Evolutionary conservation across 139 green algal genomes (phyloP), one percentile per base, ranked within the genome.

Genomic region (Chara braunii): DNA sequence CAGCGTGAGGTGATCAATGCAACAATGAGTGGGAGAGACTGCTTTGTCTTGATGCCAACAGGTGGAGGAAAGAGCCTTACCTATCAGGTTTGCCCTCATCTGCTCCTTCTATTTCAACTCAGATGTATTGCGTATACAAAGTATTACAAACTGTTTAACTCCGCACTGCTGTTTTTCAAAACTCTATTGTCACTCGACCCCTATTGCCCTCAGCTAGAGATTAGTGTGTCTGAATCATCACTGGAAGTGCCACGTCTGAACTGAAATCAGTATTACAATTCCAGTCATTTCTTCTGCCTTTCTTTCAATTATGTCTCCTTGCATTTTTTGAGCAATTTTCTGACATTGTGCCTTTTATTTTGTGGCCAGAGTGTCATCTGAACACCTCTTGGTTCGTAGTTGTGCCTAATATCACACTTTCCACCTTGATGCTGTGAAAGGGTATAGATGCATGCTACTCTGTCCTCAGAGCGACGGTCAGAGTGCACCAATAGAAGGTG

Each of bases 21-120:
- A 22, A 86, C 84, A 2, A 54, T 94, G 60, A 68, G 62, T 3
- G 51, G 60, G 2, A 62, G 68, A 23, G 87, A 94, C 75, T 74
- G 83, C n/a, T 93, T 93, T 64, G 87, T 94, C 34, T 75, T 94
- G 23, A 94, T 94, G 87, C 87, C 87, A 2, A 94, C 87, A 8
- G 68, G 68, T 26, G 91, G 90, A 12, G 88, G 84, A 44, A 93
- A 95, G 64, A 87, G 75, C 51, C 77, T 96, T 23, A 95, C 87
- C 34, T 84, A 80, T 50, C 74, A 80, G 60, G 76, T 83, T 3
- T 53, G 34, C 34, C 50, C 23, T 48, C 18, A 29, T 48, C 18
- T 48, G 18, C 45, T 55, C 29, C 45, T 14, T 28, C 8, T 14
- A 55, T 55, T 55, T 55, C 45, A 55, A 55, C 5, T 8, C 14